These are phyloP conservation scores for Xylariaceae sp. DNA, from an alignment of 2,329 filamentous ascomycete species.

Conservation along the genomic window DNA sequence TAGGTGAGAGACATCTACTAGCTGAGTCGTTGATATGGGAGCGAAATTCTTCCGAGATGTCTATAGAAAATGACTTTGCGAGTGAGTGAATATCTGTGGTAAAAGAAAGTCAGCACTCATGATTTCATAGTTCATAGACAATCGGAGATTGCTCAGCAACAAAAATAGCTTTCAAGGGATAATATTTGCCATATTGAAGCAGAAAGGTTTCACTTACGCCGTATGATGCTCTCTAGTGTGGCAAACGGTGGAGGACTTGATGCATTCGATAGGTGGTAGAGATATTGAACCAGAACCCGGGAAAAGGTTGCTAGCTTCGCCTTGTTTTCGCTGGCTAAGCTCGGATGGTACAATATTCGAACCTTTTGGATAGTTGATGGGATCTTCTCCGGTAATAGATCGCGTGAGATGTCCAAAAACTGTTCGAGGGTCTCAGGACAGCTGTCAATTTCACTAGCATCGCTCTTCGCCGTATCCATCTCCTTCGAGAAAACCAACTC, in stretches of 20 bases:
- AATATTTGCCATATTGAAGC: neutral
- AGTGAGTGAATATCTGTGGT: constrained; percentile 60
- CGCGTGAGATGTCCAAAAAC: constrained; percentile 60
- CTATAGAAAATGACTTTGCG: constrained; percentile 75
- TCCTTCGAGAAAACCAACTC: constrained; percentile 45
- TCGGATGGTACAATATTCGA: constrained; percentile 85
- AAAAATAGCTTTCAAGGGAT: neutral
- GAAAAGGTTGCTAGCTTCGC: constrained; percentile 67
- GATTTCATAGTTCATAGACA: neutral
- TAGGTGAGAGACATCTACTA: constrained; percentile 46
- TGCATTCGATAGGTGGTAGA: constrained; percentile 45
- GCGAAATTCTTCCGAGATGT: constrained; percentile 73
- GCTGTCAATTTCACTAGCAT: constrained; percentile 62
- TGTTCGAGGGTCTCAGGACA: constrained; percentile 77
- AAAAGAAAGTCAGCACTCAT: constrained; percentile 2
- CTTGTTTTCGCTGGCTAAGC: constrained; percentile 80
- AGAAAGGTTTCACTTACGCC: constrained; percentile 46
- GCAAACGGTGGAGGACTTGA: constrained; percentile 49
- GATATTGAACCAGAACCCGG: constrained; percentile 57
- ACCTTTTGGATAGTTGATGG: constrained; percentile 83
- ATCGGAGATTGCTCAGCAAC: neutral
- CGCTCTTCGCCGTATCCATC: constrained; percentile 31
- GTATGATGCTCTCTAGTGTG: constrained; percentile 71
- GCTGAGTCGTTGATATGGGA: constrained; percentile 58
- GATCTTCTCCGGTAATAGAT: constrained; percentile 58